Conservation (phyloP, 2,329 filamentous ascomycete genomes). For the Thielaviopsis ethacetica region DNA sequence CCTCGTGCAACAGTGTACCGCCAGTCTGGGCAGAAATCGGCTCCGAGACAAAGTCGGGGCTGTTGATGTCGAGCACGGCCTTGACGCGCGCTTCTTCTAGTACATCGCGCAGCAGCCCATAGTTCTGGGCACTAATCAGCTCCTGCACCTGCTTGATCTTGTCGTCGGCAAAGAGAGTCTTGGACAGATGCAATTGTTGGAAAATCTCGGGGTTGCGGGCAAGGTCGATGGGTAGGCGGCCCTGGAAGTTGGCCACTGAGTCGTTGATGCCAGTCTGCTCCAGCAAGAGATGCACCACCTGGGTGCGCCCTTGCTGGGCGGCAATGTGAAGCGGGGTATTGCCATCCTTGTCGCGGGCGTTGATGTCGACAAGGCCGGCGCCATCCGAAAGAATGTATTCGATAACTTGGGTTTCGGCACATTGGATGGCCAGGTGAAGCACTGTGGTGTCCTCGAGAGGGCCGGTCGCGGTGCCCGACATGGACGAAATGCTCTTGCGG, state of each 20-base stretch:
- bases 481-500: slow-evolving; percentile 40
- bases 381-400: slow-evolving; percentile 83
- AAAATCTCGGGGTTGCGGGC: slow-evolving; percentile 90
- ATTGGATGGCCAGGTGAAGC: slow-evolving; percentile 86
- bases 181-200: slow-evolving; percentile 78
- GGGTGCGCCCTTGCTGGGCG: slow-evolving; percentile 61
- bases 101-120: slow-evolving; percentile 61
- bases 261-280: slow-evolving; percentile 79
- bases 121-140: slow-evolving; percentile 55
- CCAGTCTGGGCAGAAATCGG: slow-evolving; percentile 60
- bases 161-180: slow-evolving; percentile 75
- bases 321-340: slow-evolving; percentile 89
- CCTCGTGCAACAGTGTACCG: slow-evolving; percentile 88
- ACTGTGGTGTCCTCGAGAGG: slow-evolving; percentile 68
- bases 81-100: slow-evolving; percentile 75
- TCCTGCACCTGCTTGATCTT: slow-evolving; percentile 75
- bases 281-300: slow-evolving; percentile 69
- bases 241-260: slow-evolving; percentile 66
- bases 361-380: slow-evolving; percentile 51
- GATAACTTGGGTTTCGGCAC: slow-evolving; percentile 79
- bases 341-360: slow-evolving; percentile 62
- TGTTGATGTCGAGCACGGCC: slow-evolving; percentile 82
- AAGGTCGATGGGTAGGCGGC: slow-evolving; percentile 73
- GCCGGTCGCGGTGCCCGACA: slow-evolving; percentile 26
- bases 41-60: slow-evolving; percentile 73